These are phyloP conservation scores for Edaphochlamys debaryana DNA, from an alignment of 139 green algal species.

Conservation along the genomic window DNA sequence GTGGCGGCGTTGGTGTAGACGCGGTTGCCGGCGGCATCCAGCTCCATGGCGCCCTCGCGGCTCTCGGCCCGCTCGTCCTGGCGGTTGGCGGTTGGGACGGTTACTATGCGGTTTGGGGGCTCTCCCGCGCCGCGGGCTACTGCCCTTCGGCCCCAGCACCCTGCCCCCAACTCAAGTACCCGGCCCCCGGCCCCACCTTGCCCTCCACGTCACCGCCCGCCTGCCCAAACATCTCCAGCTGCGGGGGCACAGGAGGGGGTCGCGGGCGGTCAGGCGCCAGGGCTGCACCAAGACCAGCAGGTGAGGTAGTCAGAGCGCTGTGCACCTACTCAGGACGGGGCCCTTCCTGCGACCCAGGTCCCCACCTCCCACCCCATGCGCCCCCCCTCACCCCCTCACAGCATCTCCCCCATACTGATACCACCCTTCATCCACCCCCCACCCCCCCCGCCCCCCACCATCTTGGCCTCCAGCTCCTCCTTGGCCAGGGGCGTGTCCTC, in stretches of 20 bases:
- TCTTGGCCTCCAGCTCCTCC: not conserved
- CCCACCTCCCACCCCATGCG: too few relatives aligned
- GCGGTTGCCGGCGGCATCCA: not conserved
- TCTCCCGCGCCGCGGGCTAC: not conserved
- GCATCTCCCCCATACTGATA: too few relatives aligned
- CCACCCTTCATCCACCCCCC: too few relatives aligned
- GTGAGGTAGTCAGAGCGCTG: too few relatives aligned
- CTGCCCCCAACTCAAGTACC: not conserved
- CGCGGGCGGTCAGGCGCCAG: too few relatives aligned
- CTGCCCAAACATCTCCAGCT: conserved; percentile 6
- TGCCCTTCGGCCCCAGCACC: not conserved
- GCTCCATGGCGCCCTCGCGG: not conserved
- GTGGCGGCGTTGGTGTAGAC: not conserved
- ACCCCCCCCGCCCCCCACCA: too few relatives aligned
- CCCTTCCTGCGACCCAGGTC: too few relatives aligned
- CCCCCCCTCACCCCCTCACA: too few relatives aligned
- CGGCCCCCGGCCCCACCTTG: not conserved
- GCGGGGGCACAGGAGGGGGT: too few relatives aligned
- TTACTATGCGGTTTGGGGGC: not conserved
- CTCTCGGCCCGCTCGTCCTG: conserved; percentile 20
- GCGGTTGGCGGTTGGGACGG: not conserved
- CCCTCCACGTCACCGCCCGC: conserved; percentile 16
- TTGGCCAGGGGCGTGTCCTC: not conserved
- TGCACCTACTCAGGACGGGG: too few relatives aligned
- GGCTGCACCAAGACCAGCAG: too few relatives aligned